Evolutionary conservation across 176 grass and related monocot species (phyloP).

Genomic region (Coix lacrymajobi): DNA sequence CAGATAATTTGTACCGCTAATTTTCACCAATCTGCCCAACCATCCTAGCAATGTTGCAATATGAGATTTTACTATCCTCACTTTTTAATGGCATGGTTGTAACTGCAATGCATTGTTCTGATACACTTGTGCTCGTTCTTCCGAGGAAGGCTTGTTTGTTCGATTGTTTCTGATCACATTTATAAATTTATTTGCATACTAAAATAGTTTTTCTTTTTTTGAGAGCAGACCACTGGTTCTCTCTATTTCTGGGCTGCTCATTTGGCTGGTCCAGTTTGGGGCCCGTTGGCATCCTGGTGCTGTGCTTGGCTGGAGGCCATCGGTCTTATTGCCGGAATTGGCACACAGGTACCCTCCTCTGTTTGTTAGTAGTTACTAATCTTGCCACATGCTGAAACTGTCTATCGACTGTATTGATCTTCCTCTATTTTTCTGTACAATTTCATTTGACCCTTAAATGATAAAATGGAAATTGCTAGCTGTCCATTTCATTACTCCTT

Average conservation of each 20-base stretch:
- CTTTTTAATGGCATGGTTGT: not conserved
- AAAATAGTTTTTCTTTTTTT: not conserved
- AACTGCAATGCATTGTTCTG: not conserved
- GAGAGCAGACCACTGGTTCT: slow-evolving; percentile 87
- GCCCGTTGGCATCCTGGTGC: slow-evolving; percentile 95
- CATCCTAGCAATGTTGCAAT: not conserved
- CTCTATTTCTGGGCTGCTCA: slow-evolving; percentile 99
- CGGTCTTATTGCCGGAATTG: slow-evolving; percentile 90
- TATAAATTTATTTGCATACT: not conserved
- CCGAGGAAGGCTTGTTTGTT: not conserved
- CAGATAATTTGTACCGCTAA: not conserved
- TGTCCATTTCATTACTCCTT: not conserved
- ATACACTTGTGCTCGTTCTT: not conserved
- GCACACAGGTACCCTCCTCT: slow-evolving; percentile 64
- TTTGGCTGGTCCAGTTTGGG: slow-evolving; percentile 87
- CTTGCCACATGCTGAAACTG: not conserved
- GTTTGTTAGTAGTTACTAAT: not conserved
- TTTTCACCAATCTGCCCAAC: not conserved
- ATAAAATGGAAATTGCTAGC: not conserved
- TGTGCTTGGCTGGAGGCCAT: slow-evolving; percentile 99
- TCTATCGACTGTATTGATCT: not conserved
- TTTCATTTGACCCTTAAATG: not conserved
- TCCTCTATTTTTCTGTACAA: not conserved
- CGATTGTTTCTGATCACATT: not conserved
- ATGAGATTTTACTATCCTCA: not conserved